Evolutionary conservation across 306 rosid species (phyloP).

Genomic region (Pachyrhizus erosus): DNA sequence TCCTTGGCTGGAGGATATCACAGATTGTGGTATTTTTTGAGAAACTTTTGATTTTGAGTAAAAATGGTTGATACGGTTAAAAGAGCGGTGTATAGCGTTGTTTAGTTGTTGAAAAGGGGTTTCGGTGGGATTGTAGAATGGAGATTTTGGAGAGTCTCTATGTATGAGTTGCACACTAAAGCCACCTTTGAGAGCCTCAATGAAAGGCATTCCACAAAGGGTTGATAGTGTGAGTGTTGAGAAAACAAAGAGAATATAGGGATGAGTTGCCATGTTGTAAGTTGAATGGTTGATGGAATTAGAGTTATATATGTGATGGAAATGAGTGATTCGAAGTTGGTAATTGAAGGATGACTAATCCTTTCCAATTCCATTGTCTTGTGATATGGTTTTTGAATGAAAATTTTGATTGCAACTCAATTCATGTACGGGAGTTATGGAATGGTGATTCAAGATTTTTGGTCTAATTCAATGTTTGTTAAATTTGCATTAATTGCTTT

Average conservation of each 20-base stretch:
- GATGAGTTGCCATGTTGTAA: background rate
- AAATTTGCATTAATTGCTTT: background rate
- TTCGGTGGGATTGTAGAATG: conserved; percentile 37
- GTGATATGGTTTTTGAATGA: background rate
- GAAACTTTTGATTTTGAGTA: background rate
- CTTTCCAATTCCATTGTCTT: background rate
- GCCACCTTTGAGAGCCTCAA: background rate
- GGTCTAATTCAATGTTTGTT: background rate
- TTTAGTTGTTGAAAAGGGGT: background rate
- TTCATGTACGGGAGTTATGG: background rate
- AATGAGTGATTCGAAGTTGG: too few species aligned
- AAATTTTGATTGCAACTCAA: background rate
- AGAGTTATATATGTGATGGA: too few species aligned
- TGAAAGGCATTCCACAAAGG: background rate
- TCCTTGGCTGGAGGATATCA: background rate
- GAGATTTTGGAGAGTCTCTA: conserved; percentile 62
- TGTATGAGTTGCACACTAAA: conserved; percentile 58
- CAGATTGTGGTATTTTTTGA: background rate
- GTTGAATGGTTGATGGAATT: background rate
- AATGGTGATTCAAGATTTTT: background rate
- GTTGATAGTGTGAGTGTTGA: background rate
- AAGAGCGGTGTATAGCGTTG: background rate
- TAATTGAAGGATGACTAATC: background rate
- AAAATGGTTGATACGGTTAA: background rate
- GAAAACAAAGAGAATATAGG: background rate